A percentile compares a stretch with the other conserved stretches of the same genome.
phyloP scores from a whole-genome alignment of 2,329 filamentous ascomycete species.

The Septoria petroselini region DNA sequence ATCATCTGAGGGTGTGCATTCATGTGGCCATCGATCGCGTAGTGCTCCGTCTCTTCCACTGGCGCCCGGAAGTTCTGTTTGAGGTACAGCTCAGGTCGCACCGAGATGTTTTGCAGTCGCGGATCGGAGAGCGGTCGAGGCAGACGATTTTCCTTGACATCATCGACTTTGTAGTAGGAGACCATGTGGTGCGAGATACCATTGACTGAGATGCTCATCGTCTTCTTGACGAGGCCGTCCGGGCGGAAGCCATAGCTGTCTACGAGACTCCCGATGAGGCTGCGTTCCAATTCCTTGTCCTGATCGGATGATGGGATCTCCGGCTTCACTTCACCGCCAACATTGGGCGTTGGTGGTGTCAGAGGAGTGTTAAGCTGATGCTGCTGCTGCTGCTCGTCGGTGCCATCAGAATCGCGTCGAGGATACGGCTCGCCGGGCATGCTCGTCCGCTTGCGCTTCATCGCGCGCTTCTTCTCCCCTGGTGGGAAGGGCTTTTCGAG shows the following conservation, averaged over 20 bases:
- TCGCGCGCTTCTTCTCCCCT: conserved; percentile 79
- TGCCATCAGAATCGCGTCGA: conserved; percentile 37
- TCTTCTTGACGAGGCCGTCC: conserved; percentile 85
- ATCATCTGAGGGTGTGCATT: conserved; percentile 39
- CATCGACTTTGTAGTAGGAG: conserved; percentile 80
- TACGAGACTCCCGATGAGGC: conserved; percentile 76
- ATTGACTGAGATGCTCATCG: conserved; percentile 73
- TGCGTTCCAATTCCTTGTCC: conserved; percentile 53
- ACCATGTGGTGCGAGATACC: conserved; percentile 80
- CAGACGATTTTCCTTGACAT: conserved; percentile 64
- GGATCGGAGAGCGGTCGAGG: conserved; percentile 57
- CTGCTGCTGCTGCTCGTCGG: conserved; percentile 26
- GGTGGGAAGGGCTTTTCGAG: conserved; percentile 73
- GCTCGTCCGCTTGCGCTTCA: conserved; percentile 61
- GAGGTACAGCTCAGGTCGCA: conserved; percentile 39
- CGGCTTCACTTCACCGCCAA: conserved; percentile 31
- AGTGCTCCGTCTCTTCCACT: conserved; percentile 40
- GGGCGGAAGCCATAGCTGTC: conserved; percentile 87
- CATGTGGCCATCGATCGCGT: conserved; percentile 37
- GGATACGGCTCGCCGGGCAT: conserved; percentile 55
- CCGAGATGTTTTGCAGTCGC: conserved; percentile 36
- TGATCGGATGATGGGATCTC: conserved; percentile 34
- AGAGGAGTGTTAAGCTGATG: conserved; percentile 32
- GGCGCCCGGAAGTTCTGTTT: conserved; percentile 43
- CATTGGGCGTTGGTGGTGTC: conserved; percentile 36